Conservation (phyloP, 2,329 filamentous ascomycete genomes). For the Cladobotryum mycophilum region DNA sequence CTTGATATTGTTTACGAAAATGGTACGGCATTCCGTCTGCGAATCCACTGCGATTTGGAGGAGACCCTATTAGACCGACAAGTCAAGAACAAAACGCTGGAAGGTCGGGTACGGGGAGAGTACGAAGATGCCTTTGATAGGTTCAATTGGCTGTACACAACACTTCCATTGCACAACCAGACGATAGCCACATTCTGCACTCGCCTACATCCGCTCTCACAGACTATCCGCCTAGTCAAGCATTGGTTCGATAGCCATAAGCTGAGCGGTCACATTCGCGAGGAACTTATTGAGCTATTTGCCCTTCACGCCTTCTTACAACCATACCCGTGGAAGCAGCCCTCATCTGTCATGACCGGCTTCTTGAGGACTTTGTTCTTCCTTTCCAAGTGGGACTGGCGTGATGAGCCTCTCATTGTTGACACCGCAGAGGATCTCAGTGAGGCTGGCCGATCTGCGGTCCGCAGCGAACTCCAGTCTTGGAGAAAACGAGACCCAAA, state of each 20-base stretch:
- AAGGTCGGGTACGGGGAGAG: constrained; percentile 60
- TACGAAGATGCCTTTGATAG: constrained; percentile 62
- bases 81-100: constrained; percentile 65
- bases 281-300: constrained; percentile 80
- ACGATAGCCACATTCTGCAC: constrained; percentile 75
- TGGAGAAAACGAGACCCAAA: constrained; percentile 85
- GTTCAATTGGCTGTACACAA: constrained; percentile 66
- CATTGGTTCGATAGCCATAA: constrained; percentile 85
- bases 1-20: constrained; percentile 72
- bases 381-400: constrained; percentile 89
- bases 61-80: constrained; percentile 72
- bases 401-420: constrained; percentile 71
- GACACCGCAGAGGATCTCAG: constrained; percentile 61
- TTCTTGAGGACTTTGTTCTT: constrained; percentile 76
- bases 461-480: constrained; percentile 67
- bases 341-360: constrained; percentile 70
- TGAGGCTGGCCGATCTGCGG: constrained; percentile 51
- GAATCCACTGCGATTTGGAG: constrained; percentile 86
- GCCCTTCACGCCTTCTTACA: constrained; percentile 72
- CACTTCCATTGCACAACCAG: constrained; percentile 73
- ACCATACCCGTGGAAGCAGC: constrained; percentile 72
- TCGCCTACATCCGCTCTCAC: constrained; percentile 70
- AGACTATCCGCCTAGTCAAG: constrained; percentile 78
- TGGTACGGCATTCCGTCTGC: constrained; percentile 71
- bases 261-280: constrained; percentile 65